Evolutionary conservation across 805 yeast genomes (phyloP), one percentile per base, ranked within the genome.

Genomic region (Saccharomyces eubayanus): DNA sequence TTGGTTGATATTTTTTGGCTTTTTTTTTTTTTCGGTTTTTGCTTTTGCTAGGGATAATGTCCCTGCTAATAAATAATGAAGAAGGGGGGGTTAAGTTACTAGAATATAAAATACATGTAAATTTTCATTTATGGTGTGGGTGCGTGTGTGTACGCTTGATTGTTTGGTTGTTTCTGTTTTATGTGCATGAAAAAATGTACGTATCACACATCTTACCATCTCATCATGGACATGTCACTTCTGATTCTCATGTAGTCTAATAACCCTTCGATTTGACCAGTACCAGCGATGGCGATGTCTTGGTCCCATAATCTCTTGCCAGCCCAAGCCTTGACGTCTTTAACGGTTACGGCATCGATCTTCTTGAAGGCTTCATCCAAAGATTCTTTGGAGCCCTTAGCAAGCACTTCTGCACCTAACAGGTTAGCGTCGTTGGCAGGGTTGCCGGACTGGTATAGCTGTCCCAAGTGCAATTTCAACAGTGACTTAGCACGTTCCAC

Each of bases 201-300:
- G 24, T 36, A 16, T 36, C 43, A 36, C 24, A 16, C 43, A 36
- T 36, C 57, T 72, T 71, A 82, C 85, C 85, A 82, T 85, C 95
- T 87, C 84, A 86, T 77, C 88, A 85, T 81, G 66, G 94, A 81
- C 90, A 88, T 87, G 67, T 85, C 91, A 74, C 84, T 85, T 84
- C 96, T 85, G 72, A 83, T 75, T 83, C 92, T 84, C 81, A 76
- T 78, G 82, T 87, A 87, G 73, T 87, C 96, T 70, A 87, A 77
- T 73, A 87, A 77, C 61, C 77, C 89, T 79, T 87, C 96, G 75
- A 85, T 86, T 76, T 84, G 87, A 73, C 96, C 96, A 59, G 87
- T 81, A 73, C 87, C 94, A 56, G 92, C 79, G 65, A 87, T 75
- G 62, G 89, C 95, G 66, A 87, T 77, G 74, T 87, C 96, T 72